phyloP scores from a whole-genome alignment of 2,329 filamentous ascomycete species.

The Aspergillus niger region DNA sequence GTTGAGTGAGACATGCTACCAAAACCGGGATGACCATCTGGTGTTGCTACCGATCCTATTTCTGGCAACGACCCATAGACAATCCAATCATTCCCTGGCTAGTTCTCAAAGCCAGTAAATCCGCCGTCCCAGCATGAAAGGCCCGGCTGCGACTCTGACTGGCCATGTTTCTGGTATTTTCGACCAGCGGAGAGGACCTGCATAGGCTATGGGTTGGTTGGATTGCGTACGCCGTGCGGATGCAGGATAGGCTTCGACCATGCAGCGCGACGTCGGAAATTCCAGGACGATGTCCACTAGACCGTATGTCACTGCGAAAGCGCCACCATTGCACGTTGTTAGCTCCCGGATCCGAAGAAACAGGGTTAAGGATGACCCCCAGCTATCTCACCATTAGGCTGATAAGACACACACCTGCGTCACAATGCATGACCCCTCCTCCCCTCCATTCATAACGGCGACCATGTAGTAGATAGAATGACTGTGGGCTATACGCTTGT shows the following conservation, averaged over 20 bases:
- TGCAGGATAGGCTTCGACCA: slow-evolving; percentile 5
- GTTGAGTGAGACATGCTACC: slow-evolving; percentile 12
- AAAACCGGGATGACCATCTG: slow-evolving; percentile 8
- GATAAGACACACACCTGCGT: too few species aligned
- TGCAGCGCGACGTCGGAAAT: slow-evolving; percentile 1
- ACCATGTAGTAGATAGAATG: too few species aligned
- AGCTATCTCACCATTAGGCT: not conserved
- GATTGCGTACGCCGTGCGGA: slow-evolving; percentile 8
- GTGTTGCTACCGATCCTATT: slow-evolving; percentile 10
- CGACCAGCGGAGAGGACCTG: slow-evolving; percentile 11
- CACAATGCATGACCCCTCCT: too few species aligned
- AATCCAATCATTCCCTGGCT: slow-evolving; percentile 10
- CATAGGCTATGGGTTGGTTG: slow-evolving; percentile 10
- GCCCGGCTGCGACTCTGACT: slow-evolving; percentile 13
- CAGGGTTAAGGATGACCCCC: not conserved
- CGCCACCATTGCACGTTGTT: not conserved
- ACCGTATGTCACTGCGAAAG: not conserved
- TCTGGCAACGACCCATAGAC: slow-evolving; percentile 11
- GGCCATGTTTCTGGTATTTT: slow-evolving; percentile 24
- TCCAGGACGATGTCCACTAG: not conserved
- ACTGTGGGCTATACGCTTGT: too few species aligned
- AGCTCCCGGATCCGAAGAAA: slow-evolving; percentile 1
- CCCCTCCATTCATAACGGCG: too few species aligned
- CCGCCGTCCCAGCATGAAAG: slow-evolving; percentile 10
- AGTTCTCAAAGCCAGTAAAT: slow-evolving; percentile 4